These are phyloP conservation scores for Angomonas desouzai DNA, from an alignment of 208 protist genomes.

Conservation along the genomic window DNA sequence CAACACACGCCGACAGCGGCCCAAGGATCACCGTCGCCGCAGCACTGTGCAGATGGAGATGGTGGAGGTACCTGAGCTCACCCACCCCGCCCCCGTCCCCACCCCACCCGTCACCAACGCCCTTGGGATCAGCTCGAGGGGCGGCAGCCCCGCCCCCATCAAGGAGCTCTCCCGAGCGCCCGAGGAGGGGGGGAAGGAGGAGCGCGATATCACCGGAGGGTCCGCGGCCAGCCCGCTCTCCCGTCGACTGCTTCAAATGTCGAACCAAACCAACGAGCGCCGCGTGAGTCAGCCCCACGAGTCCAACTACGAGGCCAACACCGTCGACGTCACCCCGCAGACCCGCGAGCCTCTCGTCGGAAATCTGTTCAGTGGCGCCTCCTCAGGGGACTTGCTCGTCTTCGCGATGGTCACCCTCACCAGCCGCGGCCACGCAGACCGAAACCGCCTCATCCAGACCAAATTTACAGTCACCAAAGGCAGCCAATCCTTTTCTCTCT, in stretches of 20 bases:
- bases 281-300: not conserved
- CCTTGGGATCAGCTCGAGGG: not conserved
- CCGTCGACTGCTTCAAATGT: slow-evolving; percentile 2
- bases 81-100: not conserved
- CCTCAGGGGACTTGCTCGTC: not conserved
- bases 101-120: slow-evolving; percentile 3
- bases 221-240: slow-evolving; percentile 3
- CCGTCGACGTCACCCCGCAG: not conserved
- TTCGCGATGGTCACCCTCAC: slow-evolving; percentile 9
- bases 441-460: not conserved
- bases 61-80: slow-evolving; percentile 11
- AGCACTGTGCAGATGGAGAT: slow-evolving; percentile 38
- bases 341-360: not conserved
- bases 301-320: not conserved
- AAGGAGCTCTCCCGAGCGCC: slow-evolving; percentile 8
- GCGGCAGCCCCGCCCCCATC: not conserved
- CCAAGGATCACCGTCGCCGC: slow-evolving; percentile 19
- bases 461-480: not conserved
- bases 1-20: slow-evolving; percentile 28
- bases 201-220: not conserved
- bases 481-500: not conserved
- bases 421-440: not conserved
- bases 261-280: slow-evolving; percentile 5
- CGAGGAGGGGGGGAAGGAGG: slow-evolving; percentile 6
- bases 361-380: not conserved